Conservation (phyloP, 768 basidiomycete species). For the Vishniacozyma victoriae region DNA sequence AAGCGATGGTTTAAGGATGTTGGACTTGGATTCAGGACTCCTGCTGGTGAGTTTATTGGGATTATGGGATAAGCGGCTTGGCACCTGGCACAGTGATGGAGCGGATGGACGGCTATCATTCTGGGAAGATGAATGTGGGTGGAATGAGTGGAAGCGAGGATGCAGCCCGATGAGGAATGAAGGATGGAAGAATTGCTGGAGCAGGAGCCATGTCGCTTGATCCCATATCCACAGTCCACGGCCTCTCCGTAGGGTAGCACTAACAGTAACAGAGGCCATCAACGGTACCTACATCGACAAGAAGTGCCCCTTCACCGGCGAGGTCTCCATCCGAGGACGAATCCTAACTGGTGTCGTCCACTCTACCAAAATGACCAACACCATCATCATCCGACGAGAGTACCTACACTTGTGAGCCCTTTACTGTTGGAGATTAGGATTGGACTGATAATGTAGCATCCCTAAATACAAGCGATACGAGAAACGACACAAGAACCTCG, state of each 20-base stretch:
- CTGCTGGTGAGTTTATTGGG: conserved; percentile 49
- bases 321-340: conserved; percentile 96
- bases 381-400: conserved; percentile 79
- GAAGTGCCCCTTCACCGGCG: conserved; percentile 98
- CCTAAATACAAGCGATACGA: conserved; percentile 99
- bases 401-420: conserved; percentile 46
- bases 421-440: neutral
- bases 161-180: too few relatives aligned
- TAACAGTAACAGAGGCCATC: conserved; percentile 64
- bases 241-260: too few relatives aligned
- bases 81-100: too few relatives aligned
- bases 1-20: conserved; percentile 99
- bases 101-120: conserved; percentile 23
- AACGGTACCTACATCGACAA: conserved; percentile 98
- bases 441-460: conserved; percentile 56
- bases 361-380: conserved; percentile 99
- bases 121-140: conserved; percentile 23
- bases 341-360: conserved; percentile 96
- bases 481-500: conserved; percentile 88
- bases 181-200: too few relatives aligned
- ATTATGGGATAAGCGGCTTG: neutral
- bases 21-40: conserved; percentile 94
- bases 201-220: too few relatives aligned
- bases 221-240: too few relatives aligned
- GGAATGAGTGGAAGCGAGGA: too few relatives aligned